Percentiles rank a stretch among this genome's conserved stretches.
Conservation (phyloP, 2,329 filamentous ascomycete species). For the Pseudocercospora eumusae region DNA sequence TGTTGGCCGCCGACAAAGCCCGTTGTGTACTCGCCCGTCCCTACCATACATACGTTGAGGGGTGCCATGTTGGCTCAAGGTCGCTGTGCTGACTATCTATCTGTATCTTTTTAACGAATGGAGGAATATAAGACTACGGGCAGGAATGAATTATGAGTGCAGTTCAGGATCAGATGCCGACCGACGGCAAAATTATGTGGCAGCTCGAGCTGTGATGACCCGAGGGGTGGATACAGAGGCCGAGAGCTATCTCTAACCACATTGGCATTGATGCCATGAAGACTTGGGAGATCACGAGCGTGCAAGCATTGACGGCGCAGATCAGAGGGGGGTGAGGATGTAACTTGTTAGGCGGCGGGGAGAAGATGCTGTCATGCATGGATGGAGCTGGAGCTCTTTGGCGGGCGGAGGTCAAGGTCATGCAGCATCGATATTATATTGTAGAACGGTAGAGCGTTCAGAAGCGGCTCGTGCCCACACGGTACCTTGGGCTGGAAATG, state of each 20-base stretch:
- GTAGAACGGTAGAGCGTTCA: background rate
- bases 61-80: constrained; percentile 46
- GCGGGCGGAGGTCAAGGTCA: background rate
- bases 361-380: too few species aligned
- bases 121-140: background rate
- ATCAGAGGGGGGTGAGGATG: too few species aligned
- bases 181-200: constrained; percentile 16
- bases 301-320: background rate
- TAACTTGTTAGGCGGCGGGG: too few species aligned
- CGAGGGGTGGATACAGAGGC: constrained; percentile 10
- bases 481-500: too few species aligned
- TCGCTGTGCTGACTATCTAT: background rate
- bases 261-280: background rate
- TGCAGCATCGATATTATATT: constrained; percentile 6
- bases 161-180: constrained; percentile 11
- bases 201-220: constrained; percentile 4
- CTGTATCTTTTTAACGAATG: background rate
- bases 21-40: constrained; percentile 95
- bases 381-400: background rate
- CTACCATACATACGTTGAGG: constrained; percentile 60
- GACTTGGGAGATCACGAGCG: background rate
- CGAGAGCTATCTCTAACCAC: too few species aligned
- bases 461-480: constrained; percentile 7
- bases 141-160: background rate
- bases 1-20: constrained; percentile 83